Evolutionary conservation across 352 stramenopile genomes (phyloP).

Genomic region (Phytophthora pluvialis): DNA sequence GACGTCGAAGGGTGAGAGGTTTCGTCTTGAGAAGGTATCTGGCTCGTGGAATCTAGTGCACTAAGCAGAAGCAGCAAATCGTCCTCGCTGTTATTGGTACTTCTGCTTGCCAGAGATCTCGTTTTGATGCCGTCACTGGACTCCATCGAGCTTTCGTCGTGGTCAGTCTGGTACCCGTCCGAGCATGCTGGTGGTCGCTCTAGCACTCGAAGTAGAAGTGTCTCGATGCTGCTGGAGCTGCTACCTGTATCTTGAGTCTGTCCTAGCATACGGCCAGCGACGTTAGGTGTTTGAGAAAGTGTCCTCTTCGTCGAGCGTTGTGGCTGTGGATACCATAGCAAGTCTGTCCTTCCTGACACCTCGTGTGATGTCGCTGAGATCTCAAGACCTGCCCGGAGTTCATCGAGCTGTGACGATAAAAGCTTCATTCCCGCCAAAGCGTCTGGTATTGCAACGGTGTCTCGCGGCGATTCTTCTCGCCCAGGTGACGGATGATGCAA

Average conservation of each 20-base stretch:
- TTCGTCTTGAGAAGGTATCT: constrained; percentile 1
- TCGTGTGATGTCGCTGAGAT: constrained; percentile 1
- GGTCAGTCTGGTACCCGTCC: constrained; percentile 28
- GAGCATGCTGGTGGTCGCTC: constrained; percentile 11
- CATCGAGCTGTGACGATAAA: constrained; percentile 48
- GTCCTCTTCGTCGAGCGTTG: neutral
- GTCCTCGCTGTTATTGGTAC: constrained; percentile 19
- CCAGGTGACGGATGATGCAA: neutral
- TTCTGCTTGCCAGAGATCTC: constrained; percentile 17
- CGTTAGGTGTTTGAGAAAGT: constrained; percentile 2
- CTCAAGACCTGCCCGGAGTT: constrained; percentile 41
- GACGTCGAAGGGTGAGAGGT: neutral
- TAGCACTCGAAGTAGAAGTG: constrained; percentile 31
- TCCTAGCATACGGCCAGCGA: neutral
- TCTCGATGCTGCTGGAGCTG: constrained; percentile 43
- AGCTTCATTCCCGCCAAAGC: constrained; percentile 42
- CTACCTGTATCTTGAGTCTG: constrained; percentile 19
- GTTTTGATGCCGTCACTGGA: constrained; percentile 8
- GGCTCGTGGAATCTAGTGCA: constrained; percentile 15
- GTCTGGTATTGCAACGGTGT: constrained; percentile 13
- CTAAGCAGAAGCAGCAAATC: constrained; percentile 29
- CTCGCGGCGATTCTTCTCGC: neutral
- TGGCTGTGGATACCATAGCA: constrained; percentile 19
- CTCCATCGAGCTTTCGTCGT: constrained; percentile 21
- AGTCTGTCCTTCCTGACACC: neutral